phyloP scores from a whole-genome alignment of 345 rosid genomes.

The Melastoma malabathricum region DNA sequence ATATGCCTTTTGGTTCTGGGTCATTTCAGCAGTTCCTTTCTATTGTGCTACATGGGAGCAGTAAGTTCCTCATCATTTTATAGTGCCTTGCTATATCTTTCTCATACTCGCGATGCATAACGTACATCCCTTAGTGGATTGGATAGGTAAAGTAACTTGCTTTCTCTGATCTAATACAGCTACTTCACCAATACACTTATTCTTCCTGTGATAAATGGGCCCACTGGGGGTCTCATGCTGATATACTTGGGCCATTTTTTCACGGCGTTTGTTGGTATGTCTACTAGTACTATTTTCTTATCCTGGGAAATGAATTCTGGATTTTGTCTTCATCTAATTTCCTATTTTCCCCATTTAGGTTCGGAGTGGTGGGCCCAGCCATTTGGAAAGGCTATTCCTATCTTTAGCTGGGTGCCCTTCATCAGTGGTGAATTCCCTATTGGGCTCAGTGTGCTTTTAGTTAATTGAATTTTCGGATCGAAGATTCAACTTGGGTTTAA shows the following conservation, averaged over 20 bases:
- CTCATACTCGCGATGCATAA: background rate
- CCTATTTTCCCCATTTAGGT: conserved; percentile 29
- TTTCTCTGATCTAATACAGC: conserved; percentile 29
- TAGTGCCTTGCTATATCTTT: no score
- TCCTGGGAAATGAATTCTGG: background rate
- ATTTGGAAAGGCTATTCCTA: conserved; percentile 52
- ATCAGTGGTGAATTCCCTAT: conserved; percentile 39
- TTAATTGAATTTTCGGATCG: background rate
- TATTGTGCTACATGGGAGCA: conserved; percentile 94
- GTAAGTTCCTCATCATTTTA: conserved; percentile 26
- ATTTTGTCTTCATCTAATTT: background rate
- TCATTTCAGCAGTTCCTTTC: conserved; percentile 89
- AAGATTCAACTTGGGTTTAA: no score
- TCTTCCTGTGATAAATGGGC: conserved; percentile 91
- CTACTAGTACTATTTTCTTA: background rate
- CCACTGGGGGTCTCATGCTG: conserved; percentile 91
- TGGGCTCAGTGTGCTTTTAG: background rate
- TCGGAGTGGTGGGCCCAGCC: conserved; percentile 88
- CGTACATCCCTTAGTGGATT: no score
- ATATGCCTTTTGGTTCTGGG: conserved; percentile 88
- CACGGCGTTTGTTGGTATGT: conserved; percentile 78
- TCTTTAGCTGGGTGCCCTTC: conserved; percentile 71
- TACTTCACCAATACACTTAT: conserved; percentile 82
- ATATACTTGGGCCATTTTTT: conserved; percentile 64
- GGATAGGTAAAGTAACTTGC: background rate